Base-by-base conservation (phyloP, 2,329 filamentous ascomycete species). In the Mycosphaerella sp. region DNA sequence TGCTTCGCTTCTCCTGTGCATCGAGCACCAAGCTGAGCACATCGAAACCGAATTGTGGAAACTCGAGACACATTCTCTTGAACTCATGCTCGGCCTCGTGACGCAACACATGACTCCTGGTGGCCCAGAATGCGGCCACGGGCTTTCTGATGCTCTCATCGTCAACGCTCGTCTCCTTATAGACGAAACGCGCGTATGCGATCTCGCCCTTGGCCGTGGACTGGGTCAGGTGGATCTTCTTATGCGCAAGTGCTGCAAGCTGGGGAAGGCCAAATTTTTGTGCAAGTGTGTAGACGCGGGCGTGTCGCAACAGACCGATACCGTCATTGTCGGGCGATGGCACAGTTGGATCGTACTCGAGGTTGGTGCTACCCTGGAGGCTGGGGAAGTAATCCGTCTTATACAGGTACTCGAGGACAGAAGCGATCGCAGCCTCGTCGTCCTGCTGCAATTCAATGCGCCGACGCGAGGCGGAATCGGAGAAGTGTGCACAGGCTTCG, bases 201-300 rank as follows among this genome's bases (percentile, higher is more conserved):
- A 96, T 91, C 76, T 96, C 91, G 70, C 89, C 91, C 73, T 85
- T 86, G 36, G 89, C 89, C 0, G 87, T 95, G 43, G 86, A 89
- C 67, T 90, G 86, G 65, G 95, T 87, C 69, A 88, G 88, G 76
- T 95, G 89, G 65, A 96, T 95, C 77, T 96, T 96, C 69, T 82
- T 84, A 69, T 87, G 87, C 2, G 90, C 86, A 29, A 95, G 82
- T 14, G 78, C 81, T 71, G 87, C 88, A 59, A 96, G 82, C 8
- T 76, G 75, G 0, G 74, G 74, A 14, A 78, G 74, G 40, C 82
- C 80, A 57, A 93, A 84, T 72, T 86, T 89, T 64, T 90, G 86
- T 23, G 89, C 90, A 23, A 96, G 78, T 0, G 89, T 95, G 76
- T 95, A 95, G 60, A 95, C 81, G 59, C 87, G 86, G 21, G 91